These are phyloP conservation scores for Phlyctochytrium planicorne DNA, from an alignment of 192 early-diverging fungal species.

Conservation along the genomic window DNA sequence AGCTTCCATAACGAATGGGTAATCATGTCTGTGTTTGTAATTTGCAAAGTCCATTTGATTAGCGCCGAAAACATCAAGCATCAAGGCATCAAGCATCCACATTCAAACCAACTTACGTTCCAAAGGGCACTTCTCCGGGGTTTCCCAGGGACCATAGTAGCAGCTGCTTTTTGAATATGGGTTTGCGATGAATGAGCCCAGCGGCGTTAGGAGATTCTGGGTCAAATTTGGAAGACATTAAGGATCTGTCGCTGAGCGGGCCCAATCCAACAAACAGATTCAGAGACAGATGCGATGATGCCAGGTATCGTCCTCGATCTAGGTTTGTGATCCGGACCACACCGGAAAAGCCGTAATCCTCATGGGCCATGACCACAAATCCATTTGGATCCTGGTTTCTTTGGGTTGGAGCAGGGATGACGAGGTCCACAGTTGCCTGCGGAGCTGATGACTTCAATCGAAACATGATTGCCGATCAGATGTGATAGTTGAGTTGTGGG, in stretches of 20 bases:
- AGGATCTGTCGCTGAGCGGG: not conserved
- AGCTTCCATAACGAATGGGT: not conserved
- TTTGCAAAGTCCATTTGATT: not conserved
- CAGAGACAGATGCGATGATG: not conserved
- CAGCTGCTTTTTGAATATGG: not conserved
- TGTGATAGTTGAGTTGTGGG: too few relatives aligned
- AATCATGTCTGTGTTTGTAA: not conserved
- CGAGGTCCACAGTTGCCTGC: not conserved
- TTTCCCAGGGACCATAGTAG: not conserved
- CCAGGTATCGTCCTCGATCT: not conserved
- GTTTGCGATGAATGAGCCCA: not conserved
- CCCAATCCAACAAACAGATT: not conserved
- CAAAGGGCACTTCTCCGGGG: not conserved
- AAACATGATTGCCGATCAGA: not conserved
- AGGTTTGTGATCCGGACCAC: not conserved
- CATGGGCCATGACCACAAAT: not conserved
- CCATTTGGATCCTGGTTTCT: slow-evolving; percentile 1
- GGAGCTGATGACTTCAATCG: not conserved
- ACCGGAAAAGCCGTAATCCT: not conserved
- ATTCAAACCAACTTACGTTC: too few relatives aligned
- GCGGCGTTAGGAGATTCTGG: not conserved
- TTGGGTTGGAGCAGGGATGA: not conserved
- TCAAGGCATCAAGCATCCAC: too few relatives aligned
- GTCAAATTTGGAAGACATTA: not conserved
- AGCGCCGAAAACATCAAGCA: too few relatives aligned